Evolutionary conservation across 106 monocot genomes (phyloP), one percentile per base, ranked within the genome.

Genomic region (Narthecium ossifragum): DNA sequence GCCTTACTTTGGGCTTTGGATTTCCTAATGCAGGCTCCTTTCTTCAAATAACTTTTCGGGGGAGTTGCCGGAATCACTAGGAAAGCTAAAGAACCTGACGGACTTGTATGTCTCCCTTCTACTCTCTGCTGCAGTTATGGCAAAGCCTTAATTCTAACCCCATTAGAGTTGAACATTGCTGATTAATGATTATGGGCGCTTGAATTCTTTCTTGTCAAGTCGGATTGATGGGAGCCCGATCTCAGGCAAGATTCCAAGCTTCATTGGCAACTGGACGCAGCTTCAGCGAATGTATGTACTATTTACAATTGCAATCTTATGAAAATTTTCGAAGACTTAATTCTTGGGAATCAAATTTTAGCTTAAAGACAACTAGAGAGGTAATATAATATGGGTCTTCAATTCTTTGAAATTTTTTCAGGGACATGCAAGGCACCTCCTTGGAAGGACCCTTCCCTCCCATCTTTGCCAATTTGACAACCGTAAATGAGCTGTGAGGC

Each of bases 391-490:
- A 55, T 4, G 31, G 0, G 14, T 10, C 0, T 5, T 51, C 24
- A 10, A 10, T 26, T 51, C 21, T 1, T 23, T 51, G 1, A 51
- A 30, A 1, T 4, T 29, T 28, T 28, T 34, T n/a, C 26, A 84
- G 84, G n/a, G 60, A 79, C 29, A 69, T 84, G 67, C 84, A 84
- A 66, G 84, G 84, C 30, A 84, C 85, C n/a, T 70, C 56, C 10
- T 62, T 80, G 60, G 75, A 76, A 34, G 85, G 85, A 0, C 73
- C 85, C 5, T 73, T 85, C 62, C 85, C 85, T 58, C 34, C 61
- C 6, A 63, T 1, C 46, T 70, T 80, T 34, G 64, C 73, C 23
- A 36, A 40, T 0, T 52, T 85, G 61, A 40, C 27, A 52, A 47
- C 31, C 6, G 31, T 85, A 27, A 40, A 23, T 53, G 57, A 80